Base-by-base conservation (phyloP, 2,329 filamentous ascomycete species). In the Diaporthe ampelina region DNA sequence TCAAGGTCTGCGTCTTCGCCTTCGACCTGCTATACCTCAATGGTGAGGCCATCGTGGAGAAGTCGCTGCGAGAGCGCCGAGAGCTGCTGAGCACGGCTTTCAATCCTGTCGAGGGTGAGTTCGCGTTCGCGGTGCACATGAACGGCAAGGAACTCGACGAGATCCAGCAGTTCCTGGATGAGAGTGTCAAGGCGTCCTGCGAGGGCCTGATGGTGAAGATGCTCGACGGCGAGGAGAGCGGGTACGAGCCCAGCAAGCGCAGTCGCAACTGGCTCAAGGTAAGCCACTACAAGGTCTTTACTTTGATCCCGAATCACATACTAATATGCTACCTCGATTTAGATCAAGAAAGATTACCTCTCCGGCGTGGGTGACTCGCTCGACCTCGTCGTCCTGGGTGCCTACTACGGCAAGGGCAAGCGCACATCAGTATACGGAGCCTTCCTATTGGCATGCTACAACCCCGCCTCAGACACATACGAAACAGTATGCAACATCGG, bases 181-280 rank as follows among this genome's bases (percentile, higher is more conserved):
- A 98, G 74, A 97, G 94, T 79, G 94, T 99, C 77, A 98, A 98
- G 83, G 94, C 95, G 2, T 97, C 95, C 0, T 99, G 97, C 81
- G 97, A 99, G 86, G 97, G 97, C 15, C 87, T 99, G 70, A 99
- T 99, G 97, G 97, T 99, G 19, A 99, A 99, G 87, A 99, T 99
- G 97, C 86, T 99, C 74, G 96, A 98, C 82, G 97, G 96, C 0
- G 87, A 90, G 9, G 96, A 98, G 83, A 97, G 94, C 78, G 94
- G 94, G 79, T 99, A 99, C 81, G 96, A 98, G 84, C 97, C 97
- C 26, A 97, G 94, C 80, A 98, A 97, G 82, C 93, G 97, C 77
- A 97, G 94, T 84, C 94, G 97, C 75, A 99, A 99, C 81, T 99
- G 97, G 97, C 93, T 99, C 77, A 99, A 99, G 88, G 93, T 94